Base-by-base conservation (phyloP, 495 filamentous ascomycete genomes). In the Aspergillus bridgeri region DNA sequence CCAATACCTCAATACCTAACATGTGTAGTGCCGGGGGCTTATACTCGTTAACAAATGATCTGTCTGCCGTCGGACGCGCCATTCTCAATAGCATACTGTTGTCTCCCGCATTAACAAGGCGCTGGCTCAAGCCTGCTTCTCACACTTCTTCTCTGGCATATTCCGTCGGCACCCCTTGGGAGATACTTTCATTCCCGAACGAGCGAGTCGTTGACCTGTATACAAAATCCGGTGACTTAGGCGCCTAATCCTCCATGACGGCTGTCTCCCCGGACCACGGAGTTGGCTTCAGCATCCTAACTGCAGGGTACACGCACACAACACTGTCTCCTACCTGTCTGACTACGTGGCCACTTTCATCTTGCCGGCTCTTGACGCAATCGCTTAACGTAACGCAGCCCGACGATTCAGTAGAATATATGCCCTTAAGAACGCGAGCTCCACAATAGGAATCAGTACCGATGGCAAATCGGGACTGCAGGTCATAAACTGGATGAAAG, bases 81-180 rank as follows among this genome's bases (percentile, higher is more conserved):
- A 75, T 83, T 6, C 67, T 84, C 2, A 77, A 79, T 57, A 75
- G 75, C 0, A 78, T 74, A 59, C 61, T 79, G 69, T 68, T 75
- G 42, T 65, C 60, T 52, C 65, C 50, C 46, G 74, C 47, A 61
- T 70, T 20, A 61, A 83, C 65, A 5, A 69, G 65, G 7, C 73
- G 59, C 25, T 78, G 75, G 74, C 60, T 78, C 58, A 75, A 83
- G 60, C 82, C 81, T 0, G 74, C 74, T 3, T 72, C 81, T 56
- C 69, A 71, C 22, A 80, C 81, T 53, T 75, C 74, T 51, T 70
- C 74, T 57, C 67, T 81, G 7, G 69, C 67, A 27, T 76, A 80
- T 58, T 56, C 75, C 0, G 51, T 83, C 17, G 83, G 81, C 19
- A 53, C 60, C 1, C 75, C 77, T 1, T 78, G 77, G 77, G 75